These are phyloP conservation scores for Amoebophrya sp. DNA, from an alignment of 169 alveolate genomes.

Conservation along the genomic window DNA sequence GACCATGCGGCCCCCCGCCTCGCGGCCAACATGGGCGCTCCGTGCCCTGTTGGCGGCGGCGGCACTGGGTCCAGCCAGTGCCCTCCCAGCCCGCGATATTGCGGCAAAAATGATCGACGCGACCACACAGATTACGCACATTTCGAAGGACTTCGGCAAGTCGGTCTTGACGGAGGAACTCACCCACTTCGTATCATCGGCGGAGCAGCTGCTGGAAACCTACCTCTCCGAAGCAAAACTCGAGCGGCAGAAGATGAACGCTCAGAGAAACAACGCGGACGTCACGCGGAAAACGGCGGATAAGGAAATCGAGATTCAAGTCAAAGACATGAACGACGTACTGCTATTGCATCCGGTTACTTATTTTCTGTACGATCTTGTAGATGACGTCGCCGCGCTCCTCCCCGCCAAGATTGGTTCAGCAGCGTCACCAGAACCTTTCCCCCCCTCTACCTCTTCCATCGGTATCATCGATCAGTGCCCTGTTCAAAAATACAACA, in stretches of 20 bases:
- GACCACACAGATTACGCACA: neutral
- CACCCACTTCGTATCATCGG: neutral
- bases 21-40: too few species aligned
- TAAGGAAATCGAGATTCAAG: neutral
- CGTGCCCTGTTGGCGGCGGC: too few species aligned
- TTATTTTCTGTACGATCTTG: neutral
- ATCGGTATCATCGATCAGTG: too few species aligned
- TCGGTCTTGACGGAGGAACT: neutral
- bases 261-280: neutral
- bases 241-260: neutral
- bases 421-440: too few species aligned
- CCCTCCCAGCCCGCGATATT: neutral
- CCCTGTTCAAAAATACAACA: too few species aligned
- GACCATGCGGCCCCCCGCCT: too few species aligned
- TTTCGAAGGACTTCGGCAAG: neutral
- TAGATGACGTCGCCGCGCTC: neutral
- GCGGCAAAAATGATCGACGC: neutral
- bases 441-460: too few species aligned
- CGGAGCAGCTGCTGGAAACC: neutral
- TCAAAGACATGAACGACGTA: neutral
- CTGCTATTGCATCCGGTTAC: neutral
- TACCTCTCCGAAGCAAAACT: neutral
- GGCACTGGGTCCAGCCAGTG: too few species aligned
- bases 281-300: neutral
- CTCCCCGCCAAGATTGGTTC: too few species aligned